Base-by-base conservation (phyloP, 1,284 basidiomycete genomes). In the Pseudozyma thailandica region DNA sequence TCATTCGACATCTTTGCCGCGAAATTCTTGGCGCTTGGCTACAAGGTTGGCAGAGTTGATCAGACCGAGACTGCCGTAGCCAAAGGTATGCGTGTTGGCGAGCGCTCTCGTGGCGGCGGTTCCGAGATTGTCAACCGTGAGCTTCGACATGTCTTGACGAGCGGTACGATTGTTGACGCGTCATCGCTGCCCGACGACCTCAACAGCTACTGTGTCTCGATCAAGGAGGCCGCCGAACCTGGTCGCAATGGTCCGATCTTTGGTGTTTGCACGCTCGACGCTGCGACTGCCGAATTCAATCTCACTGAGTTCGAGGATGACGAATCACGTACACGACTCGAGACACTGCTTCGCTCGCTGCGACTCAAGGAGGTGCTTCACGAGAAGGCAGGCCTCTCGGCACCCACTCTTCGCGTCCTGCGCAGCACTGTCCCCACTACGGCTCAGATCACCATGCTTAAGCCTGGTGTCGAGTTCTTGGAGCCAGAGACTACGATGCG, bases 31-130 rank as follows among this genome's bases (percentile, higher is more conserved):
- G 85, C 80, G 2, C 78, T 84, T 86, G 94, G 94, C 0, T 93
- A 96, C 86, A 97, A 98, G 85, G 84, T 98, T 56, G 96, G 96
- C 16, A 89, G 93, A 15, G 96, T 98, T 10, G 95, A 98, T 80
- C 96, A 99, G 84, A 90, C 90, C 2, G 96, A 99, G 85, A 99
- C 96, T 0, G 94, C 92, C 2, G 85, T 89, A 15, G 88, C 87
- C 70, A 75, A 86, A 69, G 87, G 87, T 70, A 87, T 88, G 85
- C 84, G 84, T 75, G 87, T 72, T 85, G 86, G 74, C 82, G 84
- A 74, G 71, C 85, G 84, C 35, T 84, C 85, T 28, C 86, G 87
- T 30, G 79, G 77, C 37, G 78, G 74, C 26, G 77, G 76, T 37
- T 87, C 87, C 58, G 86, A 83, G 50, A 84, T 82, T 51, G 81